Base-by-base conservation (phyloP, 345 rosid species). In the Heritiera fomes region DNA sequence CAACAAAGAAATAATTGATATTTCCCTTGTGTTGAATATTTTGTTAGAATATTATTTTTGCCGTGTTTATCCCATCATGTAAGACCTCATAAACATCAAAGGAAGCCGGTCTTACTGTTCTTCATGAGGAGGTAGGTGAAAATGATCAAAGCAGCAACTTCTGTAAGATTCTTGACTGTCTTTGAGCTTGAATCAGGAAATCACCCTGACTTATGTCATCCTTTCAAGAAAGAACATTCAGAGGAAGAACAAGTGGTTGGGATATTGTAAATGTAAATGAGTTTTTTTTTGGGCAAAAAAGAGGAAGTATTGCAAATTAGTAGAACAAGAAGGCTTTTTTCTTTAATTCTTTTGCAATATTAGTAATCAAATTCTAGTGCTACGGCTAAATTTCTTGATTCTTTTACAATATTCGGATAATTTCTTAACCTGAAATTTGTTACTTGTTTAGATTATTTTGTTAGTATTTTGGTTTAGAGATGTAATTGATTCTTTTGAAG, bases 141-240 rank as follows among this genome's bases (percentile, higher is more conserved):
- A 18, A 56, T 5, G 61, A 56, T 18, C 63, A 59, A 9, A 59
- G 34, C 63, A 18, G 6, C 46, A 40, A 67, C 28, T 67, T 67
- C 30, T 67, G 43, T 41, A 67, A 67, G 52, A 14, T 67, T 40
- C 72, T 18, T 1, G 38, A 34, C 38, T 34, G 2, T 67, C 72
- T 7, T 17, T 67, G 72, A 67, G 5, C 23, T 67, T 30, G 49
- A 46, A 67, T 9, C 23, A 18, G 32, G 23, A 46, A 18, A 67
- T 12, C 72, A 67, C 72, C 72, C 72, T 3, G 52, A 41, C 72
- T 23, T 43, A 0, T 67, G 52, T 67, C 43, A 67, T n/a, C 72
- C 72, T 34, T 67, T 15, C 30, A 41, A 11, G 52, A 67, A 67
- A 46, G 72, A 67, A 20, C 52, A 67, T 20, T 67, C 72, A 18